Evolutionary conservation across 805 yeast species (phyloP).

Genomic region (Candida sonorensis): DNA sequence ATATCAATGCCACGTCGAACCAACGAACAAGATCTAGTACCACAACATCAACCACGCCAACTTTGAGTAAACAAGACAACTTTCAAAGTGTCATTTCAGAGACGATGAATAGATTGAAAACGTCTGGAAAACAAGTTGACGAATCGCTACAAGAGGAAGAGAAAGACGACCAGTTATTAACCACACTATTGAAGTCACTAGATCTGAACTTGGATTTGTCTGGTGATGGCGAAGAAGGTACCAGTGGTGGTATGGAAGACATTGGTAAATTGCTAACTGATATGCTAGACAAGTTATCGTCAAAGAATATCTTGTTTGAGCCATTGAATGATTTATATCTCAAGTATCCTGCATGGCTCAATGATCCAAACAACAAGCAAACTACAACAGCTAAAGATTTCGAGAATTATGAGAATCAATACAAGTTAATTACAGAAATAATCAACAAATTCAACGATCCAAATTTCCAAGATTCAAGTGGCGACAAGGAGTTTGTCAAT

Average conservation of each 20-base stretch:
- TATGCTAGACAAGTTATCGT: slow-evolving; percentile 74
- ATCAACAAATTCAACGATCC: slow-evolving; percentile 61
- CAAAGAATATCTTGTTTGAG: slow-evolving; percentile 80
- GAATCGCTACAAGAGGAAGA: slow-evolving; percentile 36
- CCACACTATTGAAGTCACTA: slow-evolving; percentile 63
- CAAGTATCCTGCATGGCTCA: slow-evolving; percentile 69
- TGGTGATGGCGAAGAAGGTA: slow-evolving; percentile 5
- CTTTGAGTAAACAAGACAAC: slow-evolving; percentile 25
- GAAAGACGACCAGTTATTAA: slow-evolving; percentile 41
- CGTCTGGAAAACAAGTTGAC: slow-evolving; percentile 67
- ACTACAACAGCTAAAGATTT: slow-evolving; percentile 20
- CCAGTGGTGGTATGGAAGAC: slow-evolving; percentile 25
- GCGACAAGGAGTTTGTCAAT: slow-evolving; percentile 45
- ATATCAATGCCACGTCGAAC: no score
- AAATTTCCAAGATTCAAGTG: slow-evolving; percentile 47
- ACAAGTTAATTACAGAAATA: slow-evolving; percentile 51
- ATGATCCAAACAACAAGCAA: slow-evolving; percentile 37
- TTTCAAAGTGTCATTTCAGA: slow-evolving; percentile 73
- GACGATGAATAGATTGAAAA: slow-evolving; percentile 74
- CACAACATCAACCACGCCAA: slow-evolving; percentile 11
- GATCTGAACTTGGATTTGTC: slow-evolving; percentile 34
- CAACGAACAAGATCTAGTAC: slow-evolving; percentile 11
- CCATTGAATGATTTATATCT: slow-evolving; percentile 76
- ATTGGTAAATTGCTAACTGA: slow-evolving; percentile 57
- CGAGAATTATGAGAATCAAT: slow-evolving; percentile 54